Percentiles rank a stretch among this genome's conserved stretches.
phyloP scores from a whole-genome alignment of 257 asterid genomes.

The Forsythia suspensa region DNA sequence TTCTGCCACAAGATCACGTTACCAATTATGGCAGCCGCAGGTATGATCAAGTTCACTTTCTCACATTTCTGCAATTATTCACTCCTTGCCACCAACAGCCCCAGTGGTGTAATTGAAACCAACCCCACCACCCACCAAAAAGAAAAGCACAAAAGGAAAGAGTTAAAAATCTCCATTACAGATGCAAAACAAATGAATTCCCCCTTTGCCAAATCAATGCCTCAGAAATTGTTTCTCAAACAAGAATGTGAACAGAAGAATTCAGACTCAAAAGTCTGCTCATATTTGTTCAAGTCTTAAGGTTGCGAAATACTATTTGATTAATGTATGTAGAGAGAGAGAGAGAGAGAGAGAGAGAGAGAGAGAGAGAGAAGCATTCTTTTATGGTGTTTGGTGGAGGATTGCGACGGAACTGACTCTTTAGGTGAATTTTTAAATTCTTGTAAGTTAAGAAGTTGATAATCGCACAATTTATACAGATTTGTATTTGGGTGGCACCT shows the following conservation, averaged over 20 bases:
- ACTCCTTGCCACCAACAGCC: neutral
- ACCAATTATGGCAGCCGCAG: constrained; percentile 5
- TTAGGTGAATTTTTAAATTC: neutral
- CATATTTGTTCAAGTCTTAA: neutral
- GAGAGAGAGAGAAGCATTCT: neutral
- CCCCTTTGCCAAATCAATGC: neutral
- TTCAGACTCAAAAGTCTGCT: constrained; percentile 8
- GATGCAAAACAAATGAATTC: neutral
- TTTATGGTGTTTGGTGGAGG: neutral
- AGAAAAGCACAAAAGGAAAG: neutral
- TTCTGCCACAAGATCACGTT: constrained; percentile 8
- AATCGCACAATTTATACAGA: neutral
- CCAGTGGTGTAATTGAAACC: constrained; percentile 8
- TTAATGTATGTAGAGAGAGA: neutral
- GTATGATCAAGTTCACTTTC: neutral
- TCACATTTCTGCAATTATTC: constrained; percentile 5
- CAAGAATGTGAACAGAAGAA: neutral
- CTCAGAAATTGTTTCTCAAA: constrained; percentile 8
- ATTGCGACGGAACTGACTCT: neutral
- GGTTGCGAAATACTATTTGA: neutral
- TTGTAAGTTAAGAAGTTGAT: neutral
- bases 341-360: neutral
- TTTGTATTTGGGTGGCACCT: neutral
- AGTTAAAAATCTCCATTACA: neutral
- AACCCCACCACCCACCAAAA: neutral